phyloP scores from a whole-genome alignment of 495 filamentous ascomycete genomes.

The Penicillium antarcticum region DNA sequence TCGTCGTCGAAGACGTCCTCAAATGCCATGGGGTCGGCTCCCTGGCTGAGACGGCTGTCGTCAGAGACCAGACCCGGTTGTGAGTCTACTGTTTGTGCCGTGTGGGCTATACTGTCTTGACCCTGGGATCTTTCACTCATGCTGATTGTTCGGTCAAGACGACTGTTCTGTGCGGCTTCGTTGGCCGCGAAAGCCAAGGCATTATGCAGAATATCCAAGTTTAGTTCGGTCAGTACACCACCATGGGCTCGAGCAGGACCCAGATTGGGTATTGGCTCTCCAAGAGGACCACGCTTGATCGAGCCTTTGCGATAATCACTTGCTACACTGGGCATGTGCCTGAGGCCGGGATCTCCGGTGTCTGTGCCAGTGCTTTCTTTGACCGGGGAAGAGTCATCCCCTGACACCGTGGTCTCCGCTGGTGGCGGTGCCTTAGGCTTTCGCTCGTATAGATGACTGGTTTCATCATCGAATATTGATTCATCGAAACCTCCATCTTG shows the following conservation, averaged over 20 bases:
- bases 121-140: constrained; percentile 36
- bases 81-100: constrained; percentile 36
- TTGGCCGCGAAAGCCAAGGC: constrained; percentile 77
- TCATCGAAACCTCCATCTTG: constrained; percentile 67
- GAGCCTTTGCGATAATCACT: constrained; percentile 31
- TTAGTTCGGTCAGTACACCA: constrained; percentile 53
- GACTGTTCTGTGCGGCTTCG: constrained; percentile 65
- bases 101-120: constrained; percentile 31
- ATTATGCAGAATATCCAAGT: constrained; percentile 70
- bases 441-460: constrained; percentile 46
- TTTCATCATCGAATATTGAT: constrained; percentile 71
- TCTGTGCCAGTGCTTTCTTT: constrained; percentile 17
- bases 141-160: constrained; percentile 57
- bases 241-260: constrained; percentile 31
- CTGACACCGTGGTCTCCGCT: neutral
- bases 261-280: constrained; percentile 27
- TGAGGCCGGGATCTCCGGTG: constrained; percentile 21
- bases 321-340: constrained; percentile 40
- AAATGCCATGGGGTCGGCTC: constrained; percentile 29
- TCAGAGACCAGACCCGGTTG: constrained; percentile 50
- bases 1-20: constrained; percentile 57
- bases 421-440: constrained; percentile 18
- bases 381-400: constrained; percentile 5
- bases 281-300: constrained; percentile 26
- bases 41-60: constrained; percentile 43